Evolutionary conservation across 2,329 filamentous ascomycete genomes (phyloP).

Genomic region (Trichocomaceae sp.): DNA sequence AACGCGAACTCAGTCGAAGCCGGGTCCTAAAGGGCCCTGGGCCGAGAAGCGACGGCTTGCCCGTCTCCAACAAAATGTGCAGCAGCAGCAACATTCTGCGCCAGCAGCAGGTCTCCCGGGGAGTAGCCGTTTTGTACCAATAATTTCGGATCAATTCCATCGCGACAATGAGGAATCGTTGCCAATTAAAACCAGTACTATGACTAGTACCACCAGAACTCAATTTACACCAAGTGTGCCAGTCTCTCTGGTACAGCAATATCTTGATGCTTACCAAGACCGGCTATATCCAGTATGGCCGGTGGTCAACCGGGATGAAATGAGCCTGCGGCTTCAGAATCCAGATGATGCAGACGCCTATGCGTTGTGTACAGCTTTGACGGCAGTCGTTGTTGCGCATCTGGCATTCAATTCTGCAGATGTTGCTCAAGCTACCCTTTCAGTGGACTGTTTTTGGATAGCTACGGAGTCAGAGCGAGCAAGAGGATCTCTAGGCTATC

Average conservation of each 20-base stretch:
- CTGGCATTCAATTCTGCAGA: constrained; percentile 9
- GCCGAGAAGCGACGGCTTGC: constrained; percentile 12
- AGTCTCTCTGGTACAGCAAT: constrained; percentile 10
- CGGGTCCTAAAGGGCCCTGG: constrained; percentile 13
- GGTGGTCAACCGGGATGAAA: constrained; percentile 12
- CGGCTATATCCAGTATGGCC: constrained; percentile 11
- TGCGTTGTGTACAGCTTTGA: constrained; percentile 11
- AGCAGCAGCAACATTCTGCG: constrained; percentile 8
- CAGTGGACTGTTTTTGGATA: constrained; percentile 5
- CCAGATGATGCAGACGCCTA: constrained; percentile 11
- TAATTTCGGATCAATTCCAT: not conserved
- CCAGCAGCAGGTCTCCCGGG: not conserved
- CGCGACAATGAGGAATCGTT: constrained; percentile 1
- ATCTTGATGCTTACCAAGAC: constrained; percentile 12
- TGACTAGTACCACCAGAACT: not conserved
- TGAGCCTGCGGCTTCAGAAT: constrained; percentile 10
- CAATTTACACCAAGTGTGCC: constrained; percentile 4
- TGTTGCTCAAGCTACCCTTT: not conserved
- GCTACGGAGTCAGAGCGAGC: constrained; percentile 11
- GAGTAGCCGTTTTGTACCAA: not conserved
- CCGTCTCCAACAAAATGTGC: constrained; percentile 8
- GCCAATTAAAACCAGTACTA: not conserved
- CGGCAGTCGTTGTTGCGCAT: constrained; percentile 10
- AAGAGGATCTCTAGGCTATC: constrained; percentile 8
- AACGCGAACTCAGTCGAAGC: constrained; percentile 12